phyloP scores from a whole-genome alignment of 768 basidiomycete genomes.

The Lactarius hengduanensis region DNA sequence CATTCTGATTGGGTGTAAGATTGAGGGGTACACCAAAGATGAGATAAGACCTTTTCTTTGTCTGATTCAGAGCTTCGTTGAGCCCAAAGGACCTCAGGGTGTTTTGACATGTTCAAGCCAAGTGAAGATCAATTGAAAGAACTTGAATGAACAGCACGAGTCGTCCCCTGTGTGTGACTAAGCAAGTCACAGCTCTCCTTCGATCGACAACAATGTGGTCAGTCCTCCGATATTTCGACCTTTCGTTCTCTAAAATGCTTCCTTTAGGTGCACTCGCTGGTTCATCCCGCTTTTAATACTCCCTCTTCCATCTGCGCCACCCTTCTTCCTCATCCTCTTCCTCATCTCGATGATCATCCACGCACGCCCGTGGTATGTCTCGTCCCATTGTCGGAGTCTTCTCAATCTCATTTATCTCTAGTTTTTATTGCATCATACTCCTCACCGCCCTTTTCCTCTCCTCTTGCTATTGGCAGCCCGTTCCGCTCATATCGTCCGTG shows the following conservation, averaged over 20 bases:
- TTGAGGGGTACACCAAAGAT: slow-evolving; percentile 15
- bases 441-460: slow-evolving; percentile 81
- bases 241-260: slow-evolving; percentile 1
- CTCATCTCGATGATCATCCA: slow-evolving; percentile 75
- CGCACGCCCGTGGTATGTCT: slow-evolving; percentile 76
- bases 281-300: slow-evolving; percentile 74
- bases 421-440: slow-evolving; percentile 85
- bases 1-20: slow-evolving; percentile 55
- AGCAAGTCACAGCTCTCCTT: not conserved
- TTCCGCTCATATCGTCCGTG: slow-evolving; percentile 62
- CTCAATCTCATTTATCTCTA: slow-evolving; percentile 33
- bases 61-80: slow-evolving; percentile 75
- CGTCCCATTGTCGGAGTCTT: not conserved
- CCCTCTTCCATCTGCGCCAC: slow-evolving; percentile 76
- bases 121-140: not conserved
- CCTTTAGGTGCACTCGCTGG: slow-evolving; percentile 78
- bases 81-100: slow-evolving; percentile 94
- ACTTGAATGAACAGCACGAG: not conserved
- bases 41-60: slow-evolving; percentile 59
- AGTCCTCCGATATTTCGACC: slow-evolving; percentile 30
- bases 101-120: slow-evolving; percentile 35
- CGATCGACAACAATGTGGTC: slow-evolving; percentile 51
- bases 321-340: slow-evolving; percentile 77
- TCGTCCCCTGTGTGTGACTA: not conserved
- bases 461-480: slow-evolving; percentile 88